Evolutionary conservation across 345 rosid species (phyloP).

Genomic region (Toxicodendron radicans): DNA sequence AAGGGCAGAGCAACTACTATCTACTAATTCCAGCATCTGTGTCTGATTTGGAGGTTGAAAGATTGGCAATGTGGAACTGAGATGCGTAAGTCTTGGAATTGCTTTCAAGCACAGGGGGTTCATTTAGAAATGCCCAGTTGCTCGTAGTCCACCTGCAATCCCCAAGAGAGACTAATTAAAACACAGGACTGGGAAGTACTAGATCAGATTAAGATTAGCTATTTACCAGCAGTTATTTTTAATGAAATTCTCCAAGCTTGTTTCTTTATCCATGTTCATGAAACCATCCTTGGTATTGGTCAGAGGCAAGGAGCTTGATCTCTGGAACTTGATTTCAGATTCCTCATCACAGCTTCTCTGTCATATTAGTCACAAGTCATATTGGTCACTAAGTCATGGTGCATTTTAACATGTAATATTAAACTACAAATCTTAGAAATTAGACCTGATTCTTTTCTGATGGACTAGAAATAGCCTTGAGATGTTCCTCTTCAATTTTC

Average conservation of each 20-base stretch:
- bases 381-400: too few species aligned
- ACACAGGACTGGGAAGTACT: not conserved
- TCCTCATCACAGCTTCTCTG: constrained; percentile 14
- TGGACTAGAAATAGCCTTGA: constrained; percentile 38
- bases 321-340: constrained; percentile 11
- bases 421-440: not conserved
- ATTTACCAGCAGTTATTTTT: constrained; percentile 57
- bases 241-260: constrained; percentile 30
- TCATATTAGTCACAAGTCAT: not conserved
- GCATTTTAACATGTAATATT: too few species aligned
- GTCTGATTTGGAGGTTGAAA: constrained; percentile 20
- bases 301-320: constrained; percentile 42
- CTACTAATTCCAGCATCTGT: constrained; percentile 21
- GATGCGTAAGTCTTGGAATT: constrained; percentile 48
- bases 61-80: constrained; percentile 62
- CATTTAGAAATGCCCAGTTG: constrained; percentile 82
- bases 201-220: not conserved
- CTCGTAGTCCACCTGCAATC: constrained; percentile 76
- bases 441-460: constrained; percentile 17
- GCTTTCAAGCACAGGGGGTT: constrained; percentile 60
- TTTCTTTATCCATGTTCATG: constrained; percentile 26
- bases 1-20: not conserved
- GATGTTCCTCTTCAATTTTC: constrained; percentile 61
- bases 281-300: constrained; percentile 12
- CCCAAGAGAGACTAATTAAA: not conserved